A percentile compares a stretch with the other conserved stretches of the same genome.
phyloP scores from a whole-genome alignment of 1,284 basidiomycete genomes.

The Agaricales sp. region DNA sequence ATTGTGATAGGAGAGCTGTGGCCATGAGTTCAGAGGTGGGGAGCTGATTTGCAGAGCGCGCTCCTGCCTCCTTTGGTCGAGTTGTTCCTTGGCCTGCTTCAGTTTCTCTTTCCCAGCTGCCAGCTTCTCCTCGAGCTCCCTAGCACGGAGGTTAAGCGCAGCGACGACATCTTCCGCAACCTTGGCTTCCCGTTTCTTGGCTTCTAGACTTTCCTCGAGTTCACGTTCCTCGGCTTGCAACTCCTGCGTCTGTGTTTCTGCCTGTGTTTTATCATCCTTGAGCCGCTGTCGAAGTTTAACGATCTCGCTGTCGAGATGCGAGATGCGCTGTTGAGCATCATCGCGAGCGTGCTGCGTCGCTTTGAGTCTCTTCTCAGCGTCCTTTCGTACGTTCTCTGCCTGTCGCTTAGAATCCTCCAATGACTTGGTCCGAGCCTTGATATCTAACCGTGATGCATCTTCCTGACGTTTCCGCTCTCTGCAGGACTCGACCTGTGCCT shows the following conservation, averaged over 20 bases:
- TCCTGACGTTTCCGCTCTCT: constrained; percentile 77
- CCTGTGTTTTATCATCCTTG: constrained; percentile 39
- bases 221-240: constrained; percentile 36
- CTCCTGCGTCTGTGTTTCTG: constrained; percentile 23
- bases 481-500: constrained; percentile 64
- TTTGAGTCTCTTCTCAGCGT: constrained; percentile 83
- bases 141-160: constrained; percentile 41
- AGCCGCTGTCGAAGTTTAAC: constrained; percentile 43
- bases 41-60: constrained; percentile 22
- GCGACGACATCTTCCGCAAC: constrained; percentile 60
- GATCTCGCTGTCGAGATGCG: constrained; percentile 63
- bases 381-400: constrained; percentile 70
- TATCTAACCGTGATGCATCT: constrained; percentile 67
- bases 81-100: constrained; percentile 36
- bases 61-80: constrained; percentile 36
- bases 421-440: constrained; percentile 72
- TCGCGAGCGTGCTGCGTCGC: constrained; percentile 57
- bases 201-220: constrained; percentile 42
- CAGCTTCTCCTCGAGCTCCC: constrained; percentile 50
- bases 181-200: constrained; percentile 55
- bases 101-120: constrained; percentile 44
- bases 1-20: constrained; percentile 8
- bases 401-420: constrained; percentile 82
- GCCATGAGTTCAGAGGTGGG: constrained; percentile 16
- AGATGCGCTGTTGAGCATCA: constrained; percentile 54